These are phyloP conservation scores for Herpotrichia juniperi DNA, from an alignment of 2,329 filamentous ascomycete genomes.

Conservation along the genomic window DNA sequence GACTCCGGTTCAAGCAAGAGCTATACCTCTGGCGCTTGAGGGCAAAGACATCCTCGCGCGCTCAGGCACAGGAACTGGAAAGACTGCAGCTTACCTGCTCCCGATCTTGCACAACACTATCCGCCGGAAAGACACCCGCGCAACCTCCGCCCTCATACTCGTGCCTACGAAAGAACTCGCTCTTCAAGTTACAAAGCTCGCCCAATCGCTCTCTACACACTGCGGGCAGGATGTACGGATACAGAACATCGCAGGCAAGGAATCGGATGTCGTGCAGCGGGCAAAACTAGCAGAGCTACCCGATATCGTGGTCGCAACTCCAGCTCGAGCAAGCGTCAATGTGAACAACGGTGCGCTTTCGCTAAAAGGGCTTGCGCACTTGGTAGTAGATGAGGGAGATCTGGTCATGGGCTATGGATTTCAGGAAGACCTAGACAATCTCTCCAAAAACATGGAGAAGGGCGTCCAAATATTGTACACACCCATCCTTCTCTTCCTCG, in stretches of 20 bases:
- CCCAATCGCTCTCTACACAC: conserved; percentile 78
- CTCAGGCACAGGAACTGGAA: conserved; percentile 93
- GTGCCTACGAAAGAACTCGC: conserved; percentile 95
- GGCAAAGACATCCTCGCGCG: conserved; percentile 91
- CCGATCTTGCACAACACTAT: conserved; percentile 87
- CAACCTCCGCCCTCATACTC: conserved; percentile 81
- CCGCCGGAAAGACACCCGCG: conserved; percentile 72
- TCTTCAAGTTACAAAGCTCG: conserved; percentile 82
- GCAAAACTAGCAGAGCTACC: conserved; percentile 84
- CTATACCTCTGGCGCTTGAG: conserved; percentile 85
- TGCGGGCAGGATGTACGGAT: conserved; percentile 83
- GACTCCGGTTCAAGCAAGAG: conserved; percentile 83
- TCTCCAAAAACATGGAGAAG: conserved; percentile 79
- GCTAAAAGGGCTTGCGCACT: conserved; percentile 71
- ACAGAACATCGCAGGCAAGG: conserved; percentile 88
- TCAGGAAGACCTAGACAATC: conserved; percentile 82
- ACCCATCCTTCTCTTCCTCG: background rate
- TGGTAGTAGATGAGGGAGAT: conserved; percentile 95
- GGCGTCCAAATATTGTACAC: conserved; percentile 82
- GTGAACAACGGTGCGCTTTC: conserved; percentile 75
- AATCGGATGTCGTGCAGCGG: conserved; percentile 86
- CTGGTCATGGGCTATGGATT: conserved; percentile 93
- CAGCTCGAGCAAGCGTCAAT: conserved; percentile 80
- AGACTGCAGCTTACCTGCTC: conserved; percentile 94
- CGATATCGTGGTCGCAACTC: conserved; percentile 90